These are phyloP conservation scores for Apiosordaria backusii DNA, from an alignment of 495 filamentous ascomycete genomes.

Conservation along the genomic window DNA sequence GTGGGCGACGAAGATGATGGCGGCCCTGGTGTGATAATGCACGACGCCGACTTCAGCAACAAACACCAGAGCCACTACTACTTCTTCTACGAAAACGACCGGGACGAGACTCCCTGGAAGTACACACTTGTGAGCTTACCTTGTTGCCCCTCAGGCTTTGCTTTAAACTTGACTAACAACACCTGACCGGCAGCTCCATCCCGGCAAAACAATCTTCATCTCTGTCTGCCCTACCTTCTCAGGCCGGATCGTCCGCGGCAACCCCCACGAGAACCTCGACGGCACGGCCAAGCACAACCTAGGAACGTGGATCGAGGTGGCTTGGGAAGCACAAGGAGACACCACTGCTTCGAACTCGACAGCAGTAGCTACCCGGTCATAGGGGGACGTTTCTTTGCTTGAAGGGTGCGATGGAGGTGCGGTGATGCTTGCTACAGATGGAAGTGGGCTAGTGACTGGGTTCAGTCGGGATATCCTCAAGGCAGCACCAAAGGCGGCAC, in stretches of 20 bases:
- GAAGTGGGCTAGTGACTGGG: conserved; percentile 27
- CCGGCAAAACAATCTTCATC: conserved; percentile 21
- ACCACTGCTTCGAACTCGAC: not conserved
- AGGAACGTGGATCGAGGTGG: conserved; percentile 34
- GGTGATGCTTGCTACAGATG: conserved; percentile 33
- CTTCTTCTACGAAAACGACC: conserved; percentile 25
- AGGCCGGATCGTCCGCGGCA: conserved; percentile 25
- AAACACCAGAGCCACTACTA: conserved; percentile 16
- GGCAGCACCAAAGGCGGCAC: conserved; percentile 30
- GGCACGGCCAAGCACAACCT: conserved; percentile 17
- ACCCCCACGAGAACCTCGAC: conserved; percentile 19
- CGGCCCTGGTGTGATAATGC: conserved; percentile 16
- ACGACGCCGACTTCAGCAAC: conserved; percentile 17
- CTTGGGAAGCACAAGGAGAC: conserved; percentile 25
- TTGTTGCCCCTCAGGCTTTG: no score
- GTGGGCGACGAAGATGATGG: conserved; percentile 16
- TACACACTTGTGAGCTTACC: conserved; percentile 16
- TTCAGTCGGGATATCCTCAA: conserved; percentile 32
- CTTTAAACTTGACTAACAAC: not conserved
- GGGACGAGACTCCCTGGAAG: conserved; percentile 26
- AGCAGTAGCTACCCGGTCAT: conserved; percentile 18
- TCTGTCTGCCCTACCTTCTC: conserved; percentile 23
- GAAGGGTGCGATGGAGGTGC: conserved; percentile 44
- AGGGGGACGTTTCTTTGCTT: conserved; percentile 39
- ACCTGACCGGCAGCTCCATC: conserved; percentile 12